These are phyloP conservation scores for Heliamphora exappendiculata DNA, from an alignment of 148 eudicot species.

Conservation along the genomic window DNA sequence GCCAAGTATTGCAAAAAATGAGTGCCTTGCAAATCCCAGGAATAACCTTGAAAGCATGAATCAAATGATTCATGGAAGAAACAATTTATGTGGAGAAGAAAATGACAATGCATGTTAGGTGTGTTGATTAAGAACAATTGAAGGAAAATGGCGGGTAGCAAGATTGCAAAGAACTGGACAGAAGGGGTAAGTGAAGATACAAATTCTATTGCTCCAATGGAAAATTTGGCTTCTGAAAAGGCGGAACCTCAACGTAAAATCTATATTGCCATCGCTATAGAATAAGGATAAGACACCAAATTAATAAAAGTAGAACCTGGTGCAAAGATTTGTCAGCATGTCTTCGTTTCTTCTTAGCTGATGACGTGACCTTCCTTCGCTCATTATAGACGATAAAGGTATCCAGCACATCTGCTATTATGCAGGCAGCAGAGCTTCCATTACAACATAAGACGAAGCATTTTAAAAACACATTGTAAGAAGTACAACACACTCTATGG, in stretches of 20 bases:
- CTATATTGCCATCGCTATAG: neutral
- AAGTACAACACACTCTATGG: neutral
- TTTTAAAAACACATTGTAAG: neutral
- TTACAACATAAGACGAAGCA: conserved; percentile 4
- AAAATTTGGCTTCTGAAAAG: conserved; percentile 1
- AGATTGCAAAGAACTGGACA: neutral
- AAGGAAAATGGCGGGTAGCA: conserved; percentile 10
- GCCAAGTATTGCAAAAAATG: neutral
- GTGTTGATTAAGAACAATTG: neutral
- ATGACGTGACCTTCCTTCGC: conserved; percentile 90
- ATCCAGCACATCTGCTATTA: conserved; percentile 59
- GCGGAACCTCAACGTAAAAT: conserved; percentile 6
- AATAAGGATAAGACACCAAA: neutral
- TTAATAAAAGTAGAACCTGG: conserved; percentile 46
- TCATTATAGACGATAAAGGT: conserved; percentile 88
- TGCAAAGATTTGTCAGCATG: conserved; percentile 59
- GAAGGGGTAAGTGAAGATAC: neutral
- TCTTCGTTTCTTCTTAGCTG: conserved; percentile 88
- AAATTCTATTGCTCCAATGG: neutral
- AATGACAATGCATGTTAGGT: neutral
- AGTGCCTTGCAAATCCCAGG: neutral
- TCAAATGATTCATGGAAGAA: neutral
- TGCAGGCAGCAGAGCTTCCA: conserved; percentile 8
- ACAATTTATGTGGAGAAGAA: neutral
- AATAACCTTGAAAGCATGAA: neutral